These are phyloP conservation scores for Hemileia vastatrix DNA, from an alignment of 1,284 basidiomycete genomes.

Conservation along the genomic window DNA sequence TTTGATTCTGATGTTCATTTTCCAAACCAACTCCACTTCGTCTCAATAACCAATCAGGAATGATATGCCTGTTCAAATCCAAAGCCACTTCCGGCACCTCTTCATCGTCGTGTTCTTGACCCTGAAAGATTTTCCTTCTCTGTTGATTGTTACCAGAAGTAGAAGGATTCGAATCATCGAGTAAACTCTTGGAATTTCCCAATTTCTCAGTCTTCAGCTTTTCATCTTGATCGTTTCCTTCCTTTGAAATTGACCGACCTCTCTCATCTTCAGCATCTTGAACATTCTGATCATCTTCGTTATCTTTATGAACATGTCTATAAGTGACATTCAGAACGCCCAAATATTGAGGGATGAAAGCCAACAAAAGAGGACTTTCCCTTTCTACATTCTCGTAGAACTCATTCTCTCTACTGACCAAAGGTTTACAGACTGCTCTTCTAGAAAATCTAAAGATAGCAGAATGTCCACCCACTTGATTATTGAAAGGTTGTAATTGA, in stretches of 20 bases:
- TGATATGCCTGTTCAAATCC: conserved; percentile 86
- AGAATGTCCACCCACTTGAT: conserved; percentile 94
- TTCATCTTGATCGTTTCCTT: no score
- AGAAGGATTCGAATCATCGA: no score
- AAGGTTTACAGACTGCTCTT: conserved; percentile 97
- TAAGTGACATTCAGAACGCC: conserved; percentile 99
- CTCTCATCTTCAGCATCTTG: no score
- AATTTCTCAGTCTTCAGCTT: no score
- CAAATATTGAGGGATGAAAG: conserved; percentile 89
- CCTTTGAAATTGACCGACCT: no score
- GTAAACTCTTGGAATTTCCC: no score
- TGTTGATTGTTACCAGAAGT: background rate
- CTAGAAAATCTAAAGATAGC: conserved; percentile 97
- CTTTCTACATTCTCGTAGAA: conserved; percentile 95
- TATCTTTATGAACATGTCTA: conserved; percentile 50
- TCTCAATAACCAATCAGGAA: conserved; percentile 91
- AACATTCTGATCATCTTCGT: no score
- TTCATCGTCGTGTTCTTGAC: no score
- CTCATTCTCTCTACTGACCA: conserved; percentile 89
- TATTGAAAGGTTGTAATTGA: conserved; percentile 85
- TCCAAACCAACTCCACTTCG: no score
- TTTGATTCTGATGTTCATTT: no score
- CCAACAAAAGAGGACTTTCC: conserved; percentile 77
- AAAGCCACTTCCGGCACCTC: conserved; percentile 63
- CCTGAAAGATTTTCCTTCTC: conserved; percentile 36